A percentile compares a stretch with the other conserved stretches of the same genome.
These are phyloP conservation scores for Gryganskiella cystojenkinii DNA, from an alignment of 192 early-diverging fungal genomes.

Conservation along the genomic window DNA sequence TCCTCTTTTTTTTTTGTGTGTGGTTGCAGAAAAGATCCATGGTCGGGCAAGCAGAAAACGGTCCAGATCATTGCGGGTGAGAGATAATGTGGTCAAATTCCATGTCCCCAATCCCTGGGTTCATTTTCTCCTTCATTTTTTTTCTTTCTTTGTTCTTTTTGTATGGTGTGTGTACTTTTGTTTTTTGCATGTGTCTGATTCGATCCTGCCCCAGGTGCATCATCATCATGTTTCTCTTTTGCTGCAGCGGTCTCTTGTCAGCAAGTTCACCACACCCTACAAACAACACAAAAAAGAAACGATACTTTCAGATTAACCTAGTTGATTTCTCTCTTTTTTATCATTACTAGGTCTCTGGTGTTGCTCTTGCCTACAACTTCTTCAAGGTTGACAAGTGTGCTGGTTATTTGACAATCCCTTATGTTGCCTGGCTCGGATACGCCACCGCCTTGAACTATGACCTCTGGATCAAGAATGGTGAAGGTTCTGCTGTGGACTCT, in stretches of 20 bases:
- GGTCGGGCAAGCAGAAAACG: too few relatives aligned
- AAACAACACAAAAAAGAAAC: not conserved
- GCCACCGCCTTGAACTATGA: conserved; percentile 49
- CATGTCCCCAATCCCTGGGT: too few relatives aligned
- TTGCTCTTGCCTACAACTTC: conserved; percentile 37
- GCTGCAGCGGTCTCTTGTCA: too few relatives aligned
- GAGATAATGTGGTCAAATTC: too few relatives aligned
- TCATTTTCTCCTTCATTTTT: too few relatives aligned
- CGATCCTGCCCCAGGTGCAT: not conserved
- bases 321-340: not conserved
- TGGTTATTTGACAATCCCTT: conserved; percentile 45
- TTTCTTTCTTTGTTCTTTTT: too few relatives aligned
- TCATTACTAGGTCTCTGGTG: conserved; percentile 15
- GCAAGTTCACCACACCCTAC: not conserved
- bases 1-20: too few relatives aligned
- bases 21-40: too few relatives aligned
- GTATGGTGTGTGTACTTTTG: too few relatives aligned
- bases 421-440: conserved; percentile 52
- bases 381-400: conserved; percentile 50
- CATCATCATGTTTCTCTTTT: not conserved
- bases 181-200: not conserved
- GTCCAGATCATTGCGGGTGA: too few relatives aligned
- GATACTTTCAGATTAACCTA: too few relatives aligned
- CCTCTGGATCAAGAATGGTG: conserved; percentile 47
- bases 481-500: conserved; percentile 31